phyloP scores from a whole-genome alignment of 371 early-diverging fungal genomes.

The Mucor ambiguus region DNA sequence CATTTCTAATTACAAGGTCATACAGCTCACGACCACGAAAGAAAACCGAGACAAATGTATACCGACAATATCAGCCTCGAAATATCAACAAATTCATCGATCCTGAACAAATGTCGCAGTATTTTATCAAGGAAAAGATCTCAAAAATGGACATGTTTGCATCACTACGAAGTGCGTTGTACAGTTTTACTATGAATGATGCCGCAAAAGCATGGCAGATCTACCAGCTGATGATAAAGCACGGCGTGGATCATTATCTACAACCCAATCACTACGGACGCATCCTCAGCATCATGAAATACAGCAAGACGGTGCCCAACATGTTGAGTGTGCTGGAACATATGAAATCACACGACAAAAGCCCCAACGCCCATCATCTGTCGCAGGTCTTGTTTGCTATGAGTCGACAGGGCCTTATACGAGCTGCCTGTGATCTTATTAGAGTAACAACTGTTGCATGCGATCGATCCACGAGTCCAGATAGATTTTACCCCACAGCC shows the following conservation, averaged over 20 bases:
- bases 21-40: slow-evolving; percentile 4
- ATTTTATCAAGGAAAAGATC: slow-evolving; percentile 3
- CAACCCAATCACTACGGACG: slow-evolving; percentile 42
- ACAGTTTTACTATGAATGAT: slow-evolving; percentile 28
- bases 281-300: slow-evolving; percentile 41
- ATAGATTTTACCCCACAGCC: slow-evolving; percentile 12
- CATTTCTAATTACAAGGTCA: slow-evolving; percentile 15
- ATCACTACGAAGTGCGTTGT: slow-evolving; percentile 35
- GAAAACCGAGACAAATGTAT: not conserved
- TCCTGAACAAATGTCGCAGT: slow-evolving; percentile 3
- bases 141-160: slow-evolving; percentile 22
- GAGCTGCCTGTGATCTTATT: slow-evolving; percentile 28
- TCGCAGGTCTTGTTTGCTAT: slow-evolving; percentile 45
- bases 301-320: slow-evolving; percentile 19
- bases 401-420: slow-evolving; percentile 29
- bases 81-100: slow-evolving; percentile 16
- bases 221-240: slow-evolving; percentile 35
- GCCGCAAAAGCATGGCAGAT: slow-evolving; percentile 37
- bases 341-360: slow-evolving; percentile 20
- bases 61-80: slow-evolving; percentile 14
- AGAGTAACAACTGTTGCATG: slow-evolving; percentile 4
- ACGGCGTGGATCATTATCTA: slow-evolving; percentile 26
- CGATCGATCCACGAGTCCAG: not conserved
- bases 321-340: slow-evolving; percentile 35
- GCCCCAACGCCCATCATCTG: slow-evolving; percentile 9